These are phyloP conservation scores for Boletus rubroflammeus DNA, from an alignment of 768 basidiomycete genomes.

Conservation along the genomic window DNA sequence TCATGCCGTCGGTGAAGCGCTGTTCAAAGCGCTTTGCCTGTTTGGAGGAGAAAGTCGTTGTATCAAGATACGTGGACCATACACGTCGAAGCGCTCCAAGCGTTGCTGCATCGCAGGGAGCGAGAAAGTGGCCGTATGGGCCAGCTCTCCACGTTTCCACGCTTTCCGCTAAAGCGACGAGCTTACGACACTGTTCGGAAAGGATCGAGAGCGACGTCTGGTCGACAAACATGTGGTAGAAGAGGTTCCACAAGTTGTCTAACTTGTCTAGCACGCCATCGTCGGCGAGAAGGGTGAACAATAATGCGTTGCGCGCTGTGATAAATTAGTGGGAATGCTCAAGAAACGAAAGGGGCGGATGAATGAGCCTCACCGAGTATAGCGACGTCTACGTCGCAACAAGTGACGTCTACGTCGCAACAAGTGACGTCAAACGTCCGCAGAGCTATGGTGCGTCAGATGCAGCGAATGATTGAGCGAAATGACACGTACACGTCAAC, in stretches of 20 bases:
- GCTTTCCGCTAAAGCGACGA: conserved; percentile 17
- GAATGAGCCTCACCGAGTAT: conserved; percentile 20
- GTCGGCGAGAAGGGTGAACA: conserved; percentile 27
- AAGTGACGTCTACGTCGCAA: conserved; percentile 31
- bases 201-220: conserved; percentile 15
- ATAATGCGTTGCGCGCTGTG: conserved; percentile 26
- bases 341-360: neutral
- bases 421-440: conserved; percentile 28
- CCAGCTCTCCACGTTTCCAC: conserved; percentile 20
- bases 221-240: conserved; percentile 27
- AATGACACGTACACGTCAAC: conserved; percentile 1
- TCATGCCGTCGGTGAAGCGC: conserved; percentile 8
- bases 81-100: conserved; percentile 17
- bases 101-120: conserved; percentile 18
- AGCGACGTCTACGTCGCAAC: conserved; percentile 29
- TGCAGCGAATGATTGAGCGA: neutral
- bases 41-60: neutral
- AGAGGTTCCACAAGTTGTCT: conserved; percentile 22
- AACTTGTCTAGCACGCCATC: conserved; percentile 7
- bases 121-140: conserved; percentile 25
- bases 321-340: neutral
- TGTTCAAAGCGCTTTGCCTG: conserved; percentile 11
- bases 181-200: conserved; percentile 25
- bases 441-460: conserved; percentile 6
- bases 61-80: conserved; percentile 22